Evolutionary conservation across 2,329 filamentous ascomycete species (phyloP).

Genomic region (Diaporthe velutina): DNA sequence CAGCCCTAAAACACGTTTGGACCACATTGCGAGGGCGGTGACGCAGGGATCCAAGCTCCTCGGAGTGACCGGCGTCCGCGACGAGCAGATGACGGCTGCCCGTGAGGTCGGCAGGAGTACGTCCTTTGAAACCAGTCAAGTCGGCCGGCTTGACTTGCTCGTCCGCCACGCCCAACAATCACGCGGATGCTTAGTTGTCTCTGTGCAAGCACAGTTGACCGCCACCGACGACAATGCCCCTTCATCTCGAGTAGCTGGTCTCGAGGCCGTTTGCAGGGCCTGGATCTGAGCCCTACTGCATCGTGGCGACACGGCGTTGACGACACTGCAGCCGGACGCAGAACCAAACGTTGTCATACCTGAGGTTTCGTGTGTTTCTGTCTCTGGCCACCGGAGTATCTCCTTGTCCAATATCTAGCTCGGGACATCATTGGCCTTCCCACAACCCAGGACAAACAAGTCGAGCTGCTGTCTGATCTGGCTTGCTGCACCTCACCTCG

Average conservation of each 20-base stretch:
- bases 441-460: constrained; percentile 37
- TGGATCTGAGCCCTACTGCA: constrained; percentile 25
- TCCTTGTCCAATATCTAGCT: not conserved
- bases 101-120: not conserved
- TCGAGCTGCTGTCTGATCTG: constrained; percentile 24
- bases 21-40: constrained; percentile 11
- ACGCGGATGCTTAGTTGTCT: not conserved
- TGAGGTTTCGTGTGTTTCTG: constrained; percentile 44
- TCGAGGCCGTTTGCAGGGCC: constrained; percentile 41
- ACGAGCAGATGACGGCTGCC: not conserved
- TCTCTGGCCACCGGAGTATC: constrained; percentile 30
- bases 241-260: constrained; percentile 31
- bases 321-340: constrained; percentile 40
- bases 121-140: constrained; percentile 17
- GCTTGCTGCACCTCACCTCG: constrained; percentile 25
- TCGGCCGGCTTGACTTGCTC: not conserved
- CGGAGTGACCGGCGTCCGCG: constrained; percentile 8
- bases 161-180: not conserved
- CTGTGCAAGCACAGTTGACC: not conserved
- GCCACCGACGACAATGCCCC: constrained; percentile 36
- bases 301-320: constrained; percentile 43
- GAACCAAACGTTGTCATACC: constrained; percentile 45
- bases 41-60: constrained; percentile 17
- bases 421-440: constrained; percentile 13
- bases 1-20: constrained; percentile 22